Evolutionary conservation across 768 basidiomycete genomes (phyloP), one percentile per base, ranked within the genome.

Genomic region (Stropharia rugosoannulata): DNA sequence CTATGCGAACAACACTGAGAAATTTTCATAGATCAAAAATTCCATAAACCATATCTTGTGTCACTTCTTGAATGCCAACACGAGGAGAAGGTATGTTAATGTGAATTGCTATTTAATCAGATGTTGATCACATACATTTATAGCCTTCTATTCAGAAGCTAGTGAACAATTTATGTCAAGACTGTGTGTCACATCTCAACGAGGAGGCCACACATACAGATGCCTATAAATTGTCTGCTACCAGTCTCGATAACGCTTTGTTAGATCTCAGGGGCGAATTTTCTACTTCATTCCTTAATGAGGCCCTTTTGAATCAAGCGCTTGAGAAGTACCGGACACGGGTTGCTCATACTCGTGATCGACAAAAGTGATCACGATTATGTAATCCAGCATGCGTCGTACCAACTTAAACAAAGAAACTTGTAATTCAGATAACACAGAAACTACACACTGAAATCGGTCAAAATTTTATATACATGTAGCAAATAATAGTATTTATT

Each of bases 111-210:
- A 40, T 49, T 11, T 39, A 42, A 16, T n/a, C 38, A 45, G 48
- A n/a, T 42, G 52, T 22, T 56, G 25, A 29, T 40, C 39, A 54
- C 45, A 13, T 38, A 5, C 27, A 40, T 54, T 38, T 47, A 37
- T 57, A 90, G 89, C 87, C 87, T 13, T 90, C 89, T 3, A 80
- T 92, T 38, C 89, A 92, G 69, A 86, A 88, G 65, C 72, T 92
- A 5, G 82, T 89, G 43, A 74, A 69, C 45, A 81, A 66, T 50
- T 70, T 90, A n/a, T 79, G 86, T 12, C 75, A 81, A 51, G 89
- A 93, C 57, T 84, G 81, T 49, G 64, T 85, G 22, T 61, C 70
- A 18, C 76, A 85, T 63, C 72, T 90, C 25, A 80, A 79, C 27
- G 88, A 89, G 66, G 87, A 90, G 64, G 74, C 77, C 7, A 75